Base-by-base conservation (phyloP, 352 stramenopile species). In the Phytophthora brassicae region DNA sequence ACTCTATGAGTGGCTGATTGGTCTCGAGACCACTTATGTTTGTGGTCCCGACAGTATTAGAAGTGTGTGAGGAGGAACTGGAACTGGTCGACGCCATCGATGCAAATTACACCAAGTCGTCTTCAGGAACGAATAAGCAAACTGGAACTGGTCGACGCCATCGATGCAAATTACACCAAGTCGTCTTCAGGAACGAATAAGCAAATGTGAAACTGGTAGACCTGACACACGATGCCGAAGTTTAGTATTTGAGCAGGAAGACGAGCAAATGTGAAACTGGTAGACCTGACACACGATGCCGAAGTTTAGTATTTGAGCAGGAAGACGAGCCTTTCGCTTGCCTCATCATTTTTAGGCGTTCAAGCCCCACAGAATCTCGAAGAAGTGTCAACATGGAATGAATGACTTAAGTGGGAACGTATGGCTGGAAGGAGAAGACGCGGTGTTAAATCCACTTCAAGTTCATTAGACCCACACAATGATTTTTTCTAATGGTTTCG, bases 401-500 rank as follows among this genome's bases (percentile, higher is more conserved):
- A 28, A 61, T 54, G 62, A 62, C 63, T 62, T 49, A 42, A 54
- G 36, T 42, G 36, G 38, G 63, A 51, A 16, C 22, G 50, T 58
- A 63, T 39, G 42, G 56, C 26, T 51, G 5, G 19, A 44, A 4
- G 8, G 26, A 31, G 26, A 4, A 31, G 26, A 28, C 22, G 14
- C 20, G 52, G 26, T 35, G 22, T 48, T 16, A 28, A 63, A 70
- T 44, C 54, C 41, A 55, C 39, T 23, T 54, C 6, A 42, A 42
- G 3, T 53, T 22, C 47, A 4, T 16, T 48, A 23, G 62, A 70
- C 41, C 58, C 64, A 72, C 58, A 52, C 16, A 54, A 9, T 14
- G n/a, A 60, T 56, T 69, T 66, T n/a, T 36, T 24, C 59, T 66
- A 69, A 69, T 39, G 47, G 17, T 42, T 57, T 62, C 16, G 17